Evolutionary conservation across 1,284 basidiomycete genomes (phyloP).

Genomic region (Ustilago sp.): DNA sequence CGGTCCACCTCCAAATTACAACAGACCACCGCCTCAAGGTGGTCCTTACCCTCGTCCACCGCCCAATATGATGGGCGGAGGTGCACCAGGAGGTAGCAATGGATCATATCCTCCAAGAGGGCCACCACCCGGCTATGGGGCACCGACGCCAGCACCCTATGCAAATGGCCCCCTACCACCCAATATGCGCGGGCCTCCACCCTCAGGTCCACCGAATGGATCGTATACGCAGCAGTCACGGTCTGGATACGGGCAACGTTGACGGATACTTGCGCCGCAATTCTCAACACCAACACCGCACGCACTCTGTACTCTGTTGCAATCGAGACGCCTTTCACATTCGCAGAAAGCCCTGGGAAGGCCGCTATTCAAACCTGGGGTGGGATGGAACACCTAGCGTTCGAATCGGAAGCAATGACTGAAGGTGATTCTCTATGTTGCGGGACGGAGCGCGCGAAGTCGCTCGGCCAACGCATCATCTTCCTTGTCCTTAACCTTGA

Average conservation of each 20-base stretch:
- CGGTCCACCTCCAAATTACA: constrained; percentile 34
- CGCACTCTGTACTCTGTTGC: constrained; percentile 27
- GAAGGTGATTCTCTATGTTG: constrained; percentile 34
- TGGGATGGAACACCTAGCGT: too few species aligned
- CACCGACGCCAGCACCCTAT: constrained; percentile 23
- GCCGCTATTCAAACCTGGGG: too few species aligned
- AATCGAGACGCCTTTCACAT: constrained; percentile 16
- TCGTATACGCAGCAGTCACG: constrained; percentile 27
- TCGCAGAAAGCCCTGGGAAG: background rate
- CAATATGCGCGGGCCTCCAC: constrained; percentile 38
- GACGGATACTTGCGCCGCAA: background rate
- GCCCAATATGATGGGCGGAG: constrained; percentile 38
- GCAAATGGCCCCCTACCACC: constrained; percentile 33
- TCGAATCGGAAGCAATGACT: background rate
- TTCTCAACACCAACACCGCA: background rate
- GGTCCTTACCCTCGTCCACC: constrained; percentile 42
- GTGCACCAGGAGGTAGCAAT: constrained; percentile 14
- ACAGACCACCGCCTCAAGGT: constrained; percentile 32
- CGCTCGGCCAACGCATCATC: constrained; percentile 82
- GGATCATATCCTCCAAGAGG: constrained; percentile 37
- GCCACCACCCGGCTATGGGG: constrained; percentile 44
- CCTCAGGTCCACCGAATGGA: constrained; percentile 17
- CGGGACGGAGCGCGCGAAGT: constrained; percentile 64
- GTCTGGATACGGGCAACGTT: constrained; percentile 35
- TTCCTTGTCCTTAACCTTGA: constrained; percentile 48